Base-by-base conservation (phyloP, 495 filamentous ascomycete species). In the Neurospora sp. region DNA sequence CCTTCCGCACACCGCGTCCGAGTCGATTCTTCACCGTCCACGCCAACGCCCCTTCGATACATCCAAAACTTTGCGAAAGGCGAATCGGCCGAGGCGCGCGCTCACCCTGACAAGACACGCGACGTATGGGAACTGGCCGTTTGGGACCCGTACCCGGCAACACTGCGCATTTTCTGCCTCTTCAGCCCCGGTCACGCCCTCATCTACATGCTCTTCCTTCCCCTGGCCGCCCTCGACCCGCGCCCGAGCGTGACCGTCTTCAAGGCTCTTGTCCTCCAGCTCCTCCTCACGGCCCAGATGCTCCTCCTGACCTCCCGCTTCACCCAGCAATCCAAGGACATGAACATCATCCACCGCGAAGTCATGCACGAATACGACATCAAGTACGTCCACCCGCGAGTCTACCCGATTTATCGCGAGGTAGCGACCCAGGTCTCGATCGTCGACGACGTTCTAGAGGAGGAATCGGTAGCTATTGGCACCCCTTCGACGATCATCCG, bases 41-140 rank as follows among this genome's bases (percentile, higher is more conserved):
- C 90, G 4, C 88, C 90, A 2, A 96, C 94, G 2, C 94, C 95
- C 0, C 78, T 98, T 35, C 91, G 92, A 42, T 90, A 93, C 69
- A 82, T 98, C 59, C 88, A 89, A 18, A 89, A 86, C 73, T 85
- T 94, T 69, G 83, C 97, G 46, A 77, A 79, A 2, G 77, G 82
- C 72, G 83, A 84, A 59, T 87, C 84, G 69, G 93, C 92, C 16
- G 89, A 93, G 72, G 88, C 90, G 70, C 89, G 94, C 78, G 90
- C 93, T 18, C 92, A 97, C 80, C 94, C 95, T 2, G 92, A 97
- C 84, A 87, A 89, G 54, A 88, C 90, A 31, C 87, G 91, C 4
- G 96, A 99, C 82, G 96, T 99, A 31, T 98, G 96, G 96, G 94
- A 99, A 82, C 80, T 99, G 71, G 88, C 90, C 0, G 88, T 98